Base-by-base conservation (phyloP, 2,329 filamentous ascomycete genomes). In the Penicillium oxalicum region DNA sequence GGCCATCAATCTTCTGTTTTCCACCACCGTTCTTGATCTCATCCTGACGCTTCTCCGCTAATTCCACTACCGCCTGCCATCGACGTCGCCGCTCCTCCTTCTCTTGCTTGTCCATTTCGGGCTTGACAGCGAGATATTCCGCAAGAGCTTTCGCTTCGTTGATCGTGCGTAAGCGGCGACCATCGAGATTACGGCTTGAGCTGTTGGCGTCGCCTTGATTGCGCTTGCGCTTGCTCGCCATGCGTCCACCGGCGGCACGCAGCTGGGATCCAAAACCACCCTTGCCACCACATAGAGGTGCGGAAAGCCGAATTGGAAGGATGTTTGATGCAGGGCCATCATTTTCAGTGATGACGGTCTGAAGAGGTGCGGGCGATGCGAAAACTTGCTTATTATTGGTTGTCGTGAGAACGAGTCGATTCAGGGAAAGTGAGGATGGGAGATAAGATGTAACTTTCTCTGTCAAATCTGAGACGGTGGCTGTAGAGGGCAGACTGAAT, bases 261-360 rank as follows among this genome's bases (percentile, higher is more conserved):
- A 98, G 83, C 69, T 98, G 94, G 1, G 91, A 97, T 46, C 93
- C 93, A 67, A 98, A 98, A 63, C 93, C 93, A 70, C 93, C 93
- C 67, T 98, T 98, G 66, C 94, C 94, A 74, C 94, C 93, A 59
- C 86, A 87, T 35, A 96, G 74, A 5, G 87, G 86, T 1, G 85
- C 76, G 5, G 83, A 85, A 28, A 98, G 81, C 46, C 90, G 88
- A 4, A 98, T 79, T 0, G 90, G 85, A 12, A 98, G 77, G 57
- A 97, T 84, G 32, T 82, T 82, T 74, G 86, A 81, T 45, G 79
- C 58, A 32, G 68, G 64, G 3, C 60, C 62, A 65, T 50, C 60
- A 64, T 69, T 50, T 40, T 52, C 47, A 29, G 64, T 64, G 28
- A 77, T 73, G 34, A 93, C 77, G 9, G 77, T 76, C 9, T 80